phyloP scores from a whole-genome alignment of 257 asterid species.

The Leonotis leonurus region DNA sequence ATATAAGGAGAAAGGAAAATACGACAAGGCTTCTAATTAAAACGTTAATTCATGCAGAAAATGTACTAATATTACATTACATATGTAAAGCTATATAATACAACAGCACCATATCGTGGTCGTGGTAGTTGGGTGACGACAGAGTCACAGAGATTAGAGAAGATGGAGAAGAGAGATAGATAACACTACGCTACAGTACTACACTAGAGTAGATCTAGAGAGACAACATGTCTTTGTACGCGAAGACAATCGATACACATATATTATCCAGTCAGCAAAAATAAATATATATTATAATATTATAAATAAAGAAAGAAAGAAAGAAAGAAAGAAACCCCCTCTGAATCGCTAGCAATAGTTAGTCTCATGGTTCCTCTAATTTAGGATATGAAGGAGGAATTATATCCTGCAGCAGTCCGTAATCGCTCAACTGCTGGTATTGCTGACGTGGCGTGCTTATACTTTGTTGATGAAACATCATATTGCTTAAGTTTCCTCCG shows the following conservation, averaged over 20 bases:
- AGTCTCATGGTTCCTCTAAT: constrained; percentile 23
- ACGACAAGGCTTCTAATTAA: background rate
- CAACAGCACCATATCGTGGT: background rate
- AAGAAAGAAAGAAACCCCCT: constrained; percentile 15
- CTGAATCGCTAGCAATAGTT: background rate
- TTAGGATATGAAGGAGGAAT: constrained; percentile 28
- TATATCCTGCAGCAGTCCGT: constrained; percentile 36
- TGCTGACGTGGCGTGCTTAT: constrained; percentile 12
- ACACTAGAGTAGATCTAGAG: no score
- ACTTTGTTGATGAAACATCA: constrained; percentile 14
- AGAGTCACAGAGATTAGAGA: background rate
- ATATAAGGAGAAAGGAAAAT: background rate
- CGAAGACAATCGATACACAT: background rate
- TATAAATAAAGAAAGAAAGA: background rate
- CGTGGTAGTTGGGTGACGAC: no score
- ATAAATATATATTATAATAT: background rate
- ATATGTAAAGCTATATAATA: background rate
- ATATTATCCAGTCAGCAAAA: background rate
- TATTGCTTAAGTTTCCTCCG: background rate
- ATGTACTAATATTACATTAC: background rate
- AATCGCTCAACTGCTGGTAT: constrained; percentile 21
- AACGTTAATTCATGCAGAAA: background rate
- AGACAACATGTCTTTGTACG: no score
- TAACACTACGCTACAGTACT: background rate
- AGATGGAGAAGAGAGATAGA: background rate